phyloP scores from a whole-genome alignment of 495 filamentous ascomycete genomes.

The Parmelia sp. region DNA sequence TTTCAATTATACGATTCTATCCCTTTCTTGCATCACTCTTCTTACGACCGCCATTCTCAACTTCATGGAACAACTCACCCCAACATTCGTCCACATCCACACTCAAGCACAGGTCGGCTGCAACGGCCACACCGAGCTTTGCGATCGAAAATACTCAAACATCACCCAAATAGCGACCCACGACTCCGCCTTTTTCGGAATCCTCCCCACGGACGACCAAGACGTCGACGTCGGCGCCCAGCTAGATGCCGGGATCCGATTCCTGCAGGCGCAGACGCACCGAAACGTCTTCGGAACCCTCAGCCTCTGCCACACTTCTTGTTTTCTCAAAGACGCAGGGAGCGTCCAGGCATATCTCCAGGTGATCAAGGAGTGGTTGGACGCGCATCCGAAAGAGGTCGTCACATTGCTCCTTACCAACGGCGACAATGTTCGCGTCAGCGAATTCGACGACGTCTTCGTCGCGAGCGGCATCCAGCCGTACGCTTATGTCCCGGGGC shows the following conservation, averaged over 20 bases:
- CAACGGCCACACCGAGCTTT: slow-evolving; percentile 61
- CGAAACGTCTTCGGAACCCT: slow-evolving; percentile 39
- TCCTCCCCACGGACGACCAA: slow-evolving; percentile 58
- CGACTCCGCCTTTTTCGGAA: slow-evolving; percentile 58
- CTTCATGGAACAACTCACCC: slow-evolving; percentile 8
- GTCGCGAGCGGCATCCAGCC: slow-evolving; percentile 45
- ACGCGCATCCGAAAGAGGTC: slow-evolving; percentile 58
- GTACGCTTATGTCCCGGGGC: slow-evolving; percentile 51
- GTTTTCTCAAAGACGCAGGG: slow-evolving; percentile 59
- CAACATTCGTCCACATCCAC: background rate
- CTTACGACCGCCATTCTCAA: slow-evolving; percentile 9
- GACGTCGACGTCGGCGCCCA: slow-evolving; percentile 56
- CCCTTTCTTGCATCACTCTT: background rate
- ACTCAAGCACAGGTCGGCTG: slow-evolving; percentile 37
- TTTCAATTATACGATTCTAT: slow-evolving; percentile 9
- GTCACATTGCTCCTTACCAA: slow-evolving; percentile 66
- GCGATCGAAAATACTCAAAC: slow-evolving; percentile 56
- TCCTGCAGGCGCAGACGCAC: slow-evolving; percentile 66
- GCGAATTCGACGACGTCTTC: slow-evolving; percentile 49
- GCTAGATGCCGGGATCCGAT: slow-evolving; percentile 61
- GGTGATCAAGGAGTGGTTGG: slow-evolving; percentile 57
- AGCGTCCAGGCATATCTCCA: slow-evolving; percentile 48
- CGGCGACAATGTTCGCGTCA: slow-evolving; percentile 46
- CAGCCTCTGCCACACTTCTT: slow-evolving; percentile 60
- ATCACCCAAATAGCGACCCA: slow-evolving; percentile 66